Evolutionary conservation across 768 basidiomycete genomes (phyloP), one percentile per base, ranked within the genome.

Genomic region (Termitomyces sp.): DNA sequence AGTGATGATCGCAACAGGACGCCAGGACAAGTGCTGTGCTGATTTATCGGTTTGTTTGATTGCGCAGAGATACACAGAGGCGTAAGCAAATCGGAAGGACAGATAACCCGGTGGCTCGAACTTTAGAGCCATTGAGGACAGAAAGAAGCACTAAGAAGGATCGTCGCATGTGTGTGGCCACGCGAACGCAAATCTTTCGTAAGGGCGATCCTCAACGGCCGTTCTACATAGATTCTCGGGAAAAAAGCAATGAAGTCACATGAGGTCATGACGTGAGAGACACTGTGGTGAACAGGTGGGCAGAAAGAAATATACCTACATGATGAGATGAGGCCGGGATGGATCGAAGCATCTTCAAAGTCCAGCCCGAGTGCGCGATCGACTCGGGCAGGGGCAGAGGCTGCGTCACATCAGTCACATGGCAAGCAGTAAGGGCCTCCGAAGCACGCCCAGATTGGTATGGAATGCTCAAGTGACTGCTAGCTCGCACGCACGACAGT

Each of bases 381-480:
- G 19, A 34, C 23, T 25, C 21, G 34, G 23, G 16, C 48, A 50
- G 21, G 49, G 37, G 17, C 16, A 27, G 1, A n/a, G 10, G 4
- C 34, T 47, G 35, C 8, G 49, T 50, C 37, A 40, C 50, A 51
- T 51, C 37, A 51, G 50, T 51, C 50, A 51, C 50, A 51, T 51
- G 50, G 37, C n/a, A 51, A 17, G 7, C 5, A 38, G 35, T 12
- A 7, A 35, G n/a, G 48, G 35, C 50, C 35, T 50, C 50, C 50
- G 50, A 51, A 37, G 35, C 37, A 37, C 35, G 11, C 37, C 49
- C 25, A 12, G 17, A 50, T 38, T 51, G 37, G 37, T 40, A 51
- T 51, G 49, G 49, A 51, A 51, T 51, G 50, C 37, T 50, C 5
- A 32, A 21, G 32, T 34, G 11, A 17, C 49, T 37, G 35, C 16